phyloP scores from a whole-genome alignment of 192 early-diverging fungal species.

The Funneliformis geosporum region DNA sequence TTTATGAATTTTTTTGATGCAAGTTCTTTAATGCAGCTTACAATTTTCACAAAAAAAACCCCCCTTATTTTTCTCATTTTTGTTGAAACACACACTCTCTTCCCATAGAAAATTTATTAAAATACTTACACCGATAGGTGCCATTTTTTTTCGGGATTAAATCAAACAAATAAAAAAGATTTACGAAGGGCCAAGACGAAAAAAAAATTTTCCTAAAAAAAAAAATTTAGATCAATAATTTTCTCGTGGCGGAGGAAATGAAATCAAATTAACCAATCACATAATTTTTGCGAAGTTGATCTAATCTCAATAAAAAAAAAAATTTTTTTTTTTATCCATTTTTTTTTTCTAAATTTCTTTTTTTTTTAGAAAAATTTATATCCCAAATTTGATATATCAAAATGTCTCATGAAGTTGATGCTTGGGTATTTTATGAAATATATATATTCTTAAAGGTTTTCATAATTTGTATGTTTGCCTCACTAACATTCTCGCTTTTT shows the following conservation, averaged over 20 bases:
- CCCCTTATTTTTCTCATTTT: no score
- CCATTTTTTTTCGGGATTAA: background rate
- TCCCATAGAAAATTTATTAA: background rate
- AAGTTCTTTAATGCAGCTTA: background rate
- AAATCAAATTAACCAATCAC: background rate
- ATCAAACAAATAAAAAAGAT: background rate
- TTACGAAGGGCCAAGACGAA: background rate
- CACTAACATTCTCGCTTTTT: background rate
- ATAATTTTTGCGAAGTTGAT: background rate
- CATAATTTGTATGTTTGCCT: background rate
- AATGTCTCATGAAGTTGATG: constrained; percentile 2
- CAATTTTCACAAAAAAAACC: no score
- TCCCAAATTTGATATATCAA: background rate
- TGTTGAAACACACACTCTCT: no score
- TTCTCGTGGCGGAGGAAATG: background rate
- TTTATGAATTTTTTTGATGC: background rate
- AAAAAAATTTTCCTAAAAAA: background rate
- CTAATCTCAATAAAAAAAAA: no score
- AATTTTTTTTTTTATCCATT: no score
- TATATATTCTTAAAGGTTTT: background rate
- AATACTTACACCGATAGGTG: background rate
- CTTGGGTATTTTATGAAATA: background rate
- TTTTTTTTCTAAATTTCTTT: background rate
- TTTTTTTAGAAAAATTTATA: background rate
- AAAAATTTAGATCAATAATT: background rate